Conservation (phyloP, 441 rosid species). For the Populus hybrid region DNA sequence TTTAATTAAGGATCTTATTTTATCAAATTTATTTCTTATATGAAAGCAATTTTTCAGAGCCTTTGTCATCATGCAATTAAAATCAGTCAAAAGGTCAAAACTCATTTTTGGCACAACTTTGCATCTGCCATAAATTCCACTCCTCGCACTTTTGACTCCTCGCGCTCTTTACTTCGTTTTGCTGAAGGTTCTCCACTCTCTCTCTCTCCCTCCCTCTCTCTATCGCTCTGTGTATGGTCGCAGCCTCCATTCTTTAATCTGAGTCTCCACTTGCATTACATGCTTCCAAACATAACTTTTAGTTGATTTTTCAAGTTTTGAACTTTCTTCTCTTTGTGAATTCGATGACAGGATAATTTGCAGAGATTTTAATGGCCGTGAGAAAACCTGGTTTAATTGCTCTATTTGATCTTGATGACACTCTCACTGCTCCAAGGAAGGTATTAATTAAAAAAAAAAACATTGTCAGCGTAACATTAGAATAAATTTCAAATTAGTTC, state of each 20-base stretch:
- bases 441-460: constrained; percentile 23
- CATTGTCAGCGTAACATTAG: neutral
- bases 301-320: neutral
- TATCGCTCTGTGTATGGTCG: neutral
- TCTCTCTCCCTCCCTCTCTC: neutral
- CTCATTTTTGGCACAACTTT: too few relatives aligned
- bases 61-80: too few relatives aligned
- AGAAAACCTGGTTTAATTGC: constrained; percentile 63
- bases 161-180: constrained; percentile 9
- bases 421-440: constrained; percentile 98
- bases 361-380: constrained; percentile 38
- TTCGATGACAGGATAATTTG: constrained; percentile 6
- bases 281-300: neutral
- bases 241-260: neutral
- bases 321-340: neutral
- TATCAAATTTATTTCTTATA: too few relatives aligned
- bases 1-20: too few relatives aligned
- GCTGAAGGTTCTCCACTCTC: neutral
- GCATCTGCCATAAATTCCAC: constrained; percentile 17
- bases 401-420: constrained; percentile 47
- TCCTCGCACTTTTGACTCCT: neutral
- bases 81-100: too few relatives aligned
- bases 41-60: too few relatives aligned
- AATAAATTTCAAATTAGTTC: neutral
- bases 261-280: neutral